Evolutionary conservation across 108 stramenopile genomes (phyloP), one percentile per base, ranked within the genome.

Genomic region (Discostella stelligeroides): DNA sequence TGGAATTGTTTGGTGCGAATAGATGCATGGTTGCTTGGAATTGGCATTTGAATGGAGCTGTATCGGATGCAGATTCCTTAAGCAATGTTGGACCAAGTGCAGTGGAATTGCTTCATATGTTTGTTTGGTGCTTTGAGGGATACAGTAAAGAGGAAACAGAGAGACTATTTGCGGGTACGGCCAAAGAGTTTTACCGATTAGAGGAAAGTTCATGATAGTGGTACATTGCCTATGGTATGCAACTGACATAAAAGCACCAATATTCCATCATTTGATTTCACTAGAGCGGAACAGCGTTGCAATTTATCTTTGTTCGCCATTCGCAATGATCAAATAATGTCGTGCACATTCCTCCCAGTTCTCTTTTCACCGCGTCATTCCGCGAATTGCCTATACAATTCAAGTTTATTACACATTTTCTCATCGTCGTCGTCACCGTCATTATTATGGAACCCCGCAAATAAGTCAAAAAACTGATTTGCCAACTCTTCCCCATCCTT

Each of bases 11-110:
- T 70, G 82, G 84, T 23, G 82, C 83, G 8, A 48, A 80, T 18
- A 75, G 88, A 14, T 92, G 91, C 70, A 92, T 92, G 88, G 80
- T 87, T 9, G 88, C 87, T 0, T 81, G 79, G 56, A 92, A 92
- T 63, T 92, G 79, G 75, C 88, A 86, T 68, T 76, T 81, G 59
- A 74, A 78, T 63, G 87, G 60, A 15, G 72, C 83, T n/a, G 59
- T 80, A 20, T 86, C 85, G 7, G 88, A 92, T 71, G 49, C 62
- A 14, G 88, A 85, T 72, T 79, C 79, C 14, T 17, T 70, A 11
- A 79, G 83, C 39, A 63, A 82, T 38, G 71, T 81, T 23, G 90
- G 90, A 10, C 90, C 90, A 7, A 72, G 66, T 70, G 83, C 88
- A 7, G 46, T 84, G 30, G 85, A 86, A 51, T 71, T 86, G 30